Conservation (phyloP, 768 basidiomycete genomes). For the Kwoniella mangroviensis region DNA sequence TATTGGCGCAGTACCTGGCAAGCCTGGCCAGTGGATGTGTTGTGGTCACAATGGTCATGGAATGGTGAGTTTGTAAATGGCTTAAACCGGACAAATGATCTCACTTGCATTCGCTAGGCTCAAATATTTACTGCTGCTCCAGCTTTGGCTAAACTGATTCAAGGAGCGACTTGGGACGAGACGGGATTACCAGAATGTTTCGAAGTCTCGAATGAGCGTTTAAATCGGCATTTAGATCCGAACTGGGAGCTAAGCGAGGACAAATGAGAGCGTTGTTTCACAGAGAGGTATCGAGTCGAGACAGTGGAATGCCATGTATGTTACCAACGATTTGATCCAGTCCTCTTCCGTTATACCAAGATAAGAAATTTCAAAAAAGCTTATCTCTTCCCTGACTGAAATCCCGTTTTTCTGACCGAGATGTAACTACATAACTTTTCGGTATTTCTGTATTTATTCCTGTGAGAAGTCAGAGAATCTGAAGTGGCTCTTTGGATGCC, state of each 20-base stretch:
- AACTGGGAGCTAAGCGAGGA: not conserved
- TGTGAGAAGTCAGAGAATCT: no score
- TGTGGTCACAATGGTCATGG: constrained; percentile 44
- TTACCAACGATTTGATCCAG: no score
- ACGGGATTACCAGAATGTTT: constrained; percentile 39
- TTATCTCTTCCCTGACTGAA: no score
- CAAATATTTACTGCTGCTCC: constrained; percentile 50
- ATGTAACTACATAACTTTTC: no score
- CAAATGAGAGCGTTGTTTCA: not conserved
- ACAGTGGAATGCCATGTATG: no score
- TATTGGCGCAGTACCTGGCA: constrained; percentile 43
- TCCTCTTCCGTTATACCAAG: no score
- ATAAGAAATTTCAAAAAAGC: no score
- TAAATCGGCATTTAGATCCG: constrained; percentile 15
- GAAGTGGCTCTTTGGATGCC: no score
- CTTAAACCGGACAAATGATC: not conserved
- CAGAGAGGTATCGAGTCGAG: no score
- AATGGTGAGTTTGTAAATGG: constrained; percentile 18
- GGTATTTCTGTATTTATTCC: no score
- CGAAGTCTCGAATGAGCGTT: constrained; percentile 34
- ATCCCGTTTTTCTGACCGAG: no score
- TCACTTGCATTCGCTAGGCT: constrained; percentile 24
- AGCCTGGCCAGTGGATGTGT: constrained; percentile 44
- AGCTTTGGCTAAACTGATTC: constrained; percentile 36
- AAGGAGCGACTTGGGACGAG: constrained; percentile 34